phyloP scores from a whole-genome alignment of 164 flowering plant species.

The Magnolia changhungtana region DNA sequence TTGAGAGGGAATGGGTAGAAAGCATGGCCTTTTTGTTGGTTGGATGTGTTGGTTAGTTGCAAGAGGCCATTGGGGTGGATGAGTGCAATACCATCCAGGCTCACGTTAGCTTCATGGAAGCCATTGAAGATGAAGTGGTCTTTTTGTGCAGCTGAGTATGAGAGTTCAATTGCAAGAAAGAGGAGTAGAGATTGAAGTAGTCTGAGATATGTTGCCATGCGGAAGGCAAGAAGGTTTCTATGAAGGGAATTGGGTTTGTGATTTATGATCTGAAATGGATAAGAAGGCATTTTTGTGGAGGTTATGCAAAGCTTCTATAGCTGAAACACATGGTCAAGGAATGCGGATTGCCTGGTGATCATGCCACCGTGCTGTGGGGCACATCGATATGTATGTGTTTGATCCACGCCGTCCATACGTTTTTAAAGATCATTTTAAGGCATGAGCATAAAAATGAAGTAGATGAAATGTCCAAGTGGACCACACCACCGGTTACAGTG shows the following conservation, averaged over 20 bases:
- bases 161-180: background rate
- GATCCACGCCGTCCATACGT: too few species aligned
- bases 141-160: background rate
- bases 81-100: slow-evolving; percentile 25
- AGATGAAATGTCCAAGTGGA: too few species aligned
- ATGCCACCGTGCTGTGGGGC: too few species aligned
- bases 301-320: too few species aligned
- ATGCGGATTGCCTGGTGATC: too few species aligned
- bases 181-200: background rate
- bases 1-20: slow-evolving; percentile 27
- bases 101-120: slow-evolving; percentile 27
- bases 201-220: background rate
- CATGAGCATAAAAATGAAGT: too few species aligned
- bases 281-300: too few species aligned
- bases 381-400: too few species aligned
- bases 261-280: too few species aligned
- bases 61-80: slow-evolving; percentile 31
- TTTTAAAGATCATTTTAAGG: too few species aligned
- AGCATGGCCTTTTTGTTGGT: slow-evolving; percentile 26
- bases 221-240: background rate
- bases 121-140: slow-evolving; percentile 28
- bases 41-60: slow-evolving; percentile 35
- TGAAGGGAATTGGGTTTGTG: background rate
- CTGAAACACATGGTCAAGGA: too few species aligned
- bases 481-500: too few species aligned